A percentile compares a stretch with the other conserved stretches of the same genome.
phyloP scores from a whole-genome alignment of 2,329 filamentous ascomycete genomes.

The Calonectria crousiana region DNA sequence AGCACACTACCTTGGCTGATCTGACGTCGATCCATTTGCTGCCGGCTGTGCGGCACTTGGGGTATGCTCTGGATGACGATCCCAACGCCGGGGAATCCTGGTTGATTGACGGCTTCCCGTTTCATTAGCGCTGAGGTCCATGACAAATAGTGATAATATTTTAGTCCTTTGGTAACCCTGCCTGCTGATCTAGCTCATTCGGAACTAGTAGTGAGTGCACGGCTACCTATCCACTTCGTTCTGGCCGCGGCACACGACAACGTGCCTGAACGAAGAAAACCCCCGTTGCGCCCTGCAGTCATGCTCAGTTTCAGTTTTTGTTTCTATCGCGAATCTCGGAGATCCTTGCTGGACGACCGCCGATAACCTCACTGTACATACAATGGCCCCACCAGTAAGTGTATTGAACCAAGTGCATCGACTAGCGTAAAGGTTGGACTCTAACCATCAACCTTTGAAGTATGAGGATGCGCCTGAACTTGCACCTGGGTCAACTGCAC shows the following conservation, averaged over 20 bases:
- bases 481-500: neutral
- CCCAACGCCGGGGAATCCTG: neutral
- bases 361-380: neutral
- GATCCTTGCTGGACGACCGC: neutral
- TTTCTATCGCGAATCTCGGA: neutral
- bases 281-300: neutral
- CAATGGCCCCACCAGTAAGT: neutral
- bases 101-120: neutral
- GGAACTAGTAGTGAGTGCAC: neutral
- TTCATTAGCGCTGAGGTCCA: neutral
- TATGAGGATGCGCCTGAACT: neutral
- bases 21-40: neutral
- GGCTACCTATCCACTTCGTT: neutral
- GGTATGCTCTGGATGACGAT: neutral
- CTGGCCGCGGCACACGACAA: neutral
- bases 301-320: neutral
- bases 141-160: neutral
- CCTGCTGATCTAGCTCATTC: neutral
- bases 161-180: neutral
- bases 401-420: too few relatives aligned
- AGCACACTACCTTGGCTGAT: neutral
- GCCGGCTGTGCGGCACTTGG: neutral
- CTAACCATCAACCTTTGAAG: neutral
- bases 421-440: neutral
- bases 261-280: neutral